These are phyloP conservation scores for Camellia japonica DNA, from an alignment of 148 eudicot genomes.

Conservation along the genomic window DNA sequence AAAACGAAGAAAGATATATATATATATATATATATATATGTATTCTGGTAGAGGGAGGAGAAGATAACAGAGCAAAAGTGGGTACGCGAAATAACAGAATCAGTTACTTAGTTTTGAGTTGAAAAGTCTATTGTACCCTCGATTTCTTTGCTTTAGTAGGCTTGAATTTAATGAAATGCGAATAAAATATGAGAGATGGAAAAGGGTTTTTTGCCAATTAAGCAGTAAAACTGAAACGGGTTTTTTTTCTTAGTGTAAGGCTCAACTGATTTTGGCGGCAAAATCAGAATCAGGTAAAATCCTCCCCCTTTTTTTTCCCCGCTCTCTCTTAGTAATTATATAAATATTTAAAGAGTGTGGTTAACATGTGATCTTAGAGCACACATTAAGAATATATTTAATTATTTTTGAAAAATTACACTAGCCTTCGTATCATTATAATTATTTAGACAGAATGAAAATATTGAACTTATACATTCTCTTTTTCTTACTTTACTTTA, in stretches of 20 bases:
- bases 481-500: too few species aligned
- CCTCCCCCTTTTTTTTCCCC: too few species aligned
- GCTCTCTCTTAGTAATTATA: too few species aligned
- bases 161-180: neutral
- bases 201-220: neutral
- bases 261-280: neutral
- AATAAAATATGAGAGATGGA: too few species aligned
- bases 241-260: neutral
- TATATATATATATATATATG: neutral
- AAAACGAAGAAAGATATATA: neutral
- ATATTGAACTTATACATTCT: too few species aligned
- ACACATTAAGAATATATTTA: too few species aligned
- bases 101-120: neutral
- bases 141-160: neutral
- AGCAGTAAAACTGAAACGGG: neutral
- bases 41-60: neutral
- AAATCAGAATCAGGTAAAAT: neutral
- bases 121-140: conserved; percentile 13
- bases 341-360: too few species aligned
- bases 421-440: too few species aligned
- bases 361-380: too few species aligned
- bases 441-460: too few species aligned
- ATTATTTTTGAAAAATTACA: too few species aligned
- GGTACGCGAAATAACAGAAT: conserved; percentile 1
- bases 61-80: neutral